Base-by-base conservation (phyloP, 371 early-diverging fungal genomes). In the Fennellomyces sp. region DNA sequence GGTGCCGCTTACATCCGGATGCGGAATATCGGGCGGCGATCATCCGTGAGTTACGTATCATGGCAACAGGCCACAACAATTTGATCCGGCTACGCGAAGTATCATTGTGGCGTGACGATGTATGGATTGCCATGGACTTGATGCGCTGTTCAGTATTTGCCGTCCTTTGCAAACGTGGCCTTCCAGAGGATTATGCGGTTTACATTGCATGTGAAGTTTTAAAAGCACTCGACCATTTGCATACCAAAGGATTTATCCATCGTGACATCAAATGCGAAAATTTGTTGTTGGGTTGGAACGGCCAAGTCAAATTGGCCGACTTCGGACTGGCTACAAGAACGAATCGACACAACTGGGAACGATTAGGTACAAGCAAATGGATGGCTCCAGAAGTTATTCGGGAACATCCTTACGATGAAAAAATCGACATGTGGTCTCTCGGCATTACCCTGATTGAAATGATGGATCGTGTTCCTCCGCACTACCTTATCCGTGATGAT, bases 301-400 rank as follows among this genome's bases (percentile, higher is more conserved):
- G 81, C 26, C 70, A 77, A 65, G 68, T 80, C 30, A 80, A 80
- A 60, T 62, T 80, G 67, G 81, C 81, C 59, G 81, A 80, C 60
- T 80, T 80, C 65, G 81, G 81, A 26, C 61, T 80, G 42, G 71
- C 81, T 21, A 77, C 81, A 42, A 67, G 74, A 21, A 71, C 65
- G 27, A 52, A 52, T 42, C 70, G 73, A 26, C 66, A 65, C 26
- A 77, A 80, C 51, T 65, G 63, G 52, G 75, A 76, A 36, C 69
- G 81, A 47, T 64, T 80, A 15, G 81, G 81, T 26, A 80, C 81
- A 12, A 69, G 68, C 29, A 80, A 80, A 77, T 99, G 79, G 75
- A 80, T 80, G 81, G 73, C 81, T 15, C 81, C 81, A 26, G 81
- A 80, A 65, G 81, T 80, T n/a, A 77, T 80, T 47, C 69, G 78